Conservation (phyloP, 2,329 filamentous ascomycete genomes). For the Microdochium nivale region DNA sequence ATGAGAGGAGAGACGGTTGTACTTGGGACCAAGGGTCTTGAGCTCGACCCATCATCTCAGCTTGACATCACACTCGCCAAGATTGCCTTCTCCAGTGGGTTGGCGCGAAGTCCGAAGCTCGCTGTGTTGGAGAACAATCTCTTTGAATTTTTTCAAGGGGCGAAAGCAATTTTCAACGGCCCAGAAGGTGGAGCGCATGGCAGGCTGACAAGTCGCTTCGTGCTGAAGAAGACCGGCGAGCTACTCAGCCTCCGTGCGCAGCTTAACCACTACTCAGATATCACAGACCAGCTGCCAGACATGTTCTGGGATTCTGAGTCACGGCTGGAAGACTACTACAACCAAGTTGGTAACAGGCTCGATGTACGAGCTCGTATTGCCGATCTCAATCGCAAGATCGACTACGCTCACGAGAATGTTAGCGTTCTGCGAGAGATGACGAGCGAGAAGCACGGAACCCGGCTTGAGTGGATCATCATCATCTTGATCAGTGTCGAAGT, state of each 20-base stretch:
- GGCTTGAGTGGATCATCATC: slow-evolving; percentile 95
- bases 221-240: slow-evolving; percentile 89
- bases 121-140: slow-evolving; percentile 82
- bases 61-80: slow-evolving; percentile 70
- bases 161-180: slow-evolving; percentile 69
- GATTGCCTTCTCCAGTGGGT: slow-evolving; percentile 90
- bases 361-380: slow-evolving; percentile 90
- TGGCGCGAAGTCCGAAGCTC: slow-evolving; percentile 88
- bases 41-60: slow-evolving; percentile 19
- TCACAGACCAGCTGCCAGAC: slow-evolving; percentile 90
- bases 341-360: slow-evolving; percentile 80
- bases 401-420: slow-evolving; percentile 94
- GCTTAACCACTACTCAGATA: slow-evolving; percentile 91
- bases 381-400: slow-evolving; percentile 92
- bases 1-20: slow-evolving; percentile 86
- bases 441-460: slow-evolving; percentile 80
- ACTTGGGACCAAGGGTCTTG: slow-evolving; percentile 63
- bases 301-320: slow-evolving; percentile 97
- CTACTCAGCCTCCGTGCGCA: slow-evolving; percentile 82
- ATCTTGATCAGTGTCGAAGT: slow-evolving; percentile 89
- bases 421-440: slow-evolving; percentile 79
- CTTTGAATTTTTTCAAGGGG: slow-evolving; percentile 78
- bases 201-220: slow-evolving; percentile 64
- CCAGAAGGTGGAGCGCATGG: slow-evolving; percentile 52
- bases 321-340: slow-evolving; percentile 88